Evolutionary conservation across 2,329 filamentous ascomycete species (phyloP), one percentile per base, ranked within the genome.

Genomic region (Chaetoscypha palmicola): DNA sequence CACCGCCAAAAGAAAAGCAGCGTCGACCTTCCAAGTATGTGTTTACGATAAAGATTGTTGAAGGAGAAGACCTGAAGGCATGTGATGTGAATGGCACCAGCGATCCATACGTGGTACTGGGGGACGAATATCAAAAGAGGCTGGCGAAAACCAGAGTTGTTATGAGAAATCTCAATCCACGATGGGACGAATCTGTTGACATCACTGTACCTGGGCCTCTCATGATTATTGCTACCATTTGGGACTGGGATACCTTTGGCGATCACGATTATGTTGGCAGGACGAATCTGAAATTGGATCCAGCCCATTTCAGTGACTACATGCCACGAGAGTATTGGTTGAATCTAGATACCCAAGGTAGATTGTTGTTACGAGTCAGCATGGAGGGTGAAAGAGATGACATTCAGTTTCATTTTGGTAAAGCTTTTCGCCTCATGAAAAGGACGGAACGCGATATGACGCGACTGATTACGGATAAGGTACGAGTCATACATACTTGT

Each of bases 311-410:
- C 66, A 83, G 88, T 56, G 92, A 98, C 64, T 98, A 94, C 62
- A 72, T 97, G 54, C 92, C 92, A 12, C 79, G 90, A 51, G 92
- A 98, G 64, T 97, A 95, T 63, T 98, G 92, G 92, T 77, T 98
- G 14, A 91, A 97, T 61, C 76, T 98, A 36, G 92, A 98, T 63
- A 95, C 91, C 0, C 92, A 98, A 64, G 92, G 92, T 5, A 78
- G 91, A 39, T 67, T 98, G 23, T 68, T 98, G 45, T 77, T 98
- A 41, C 79, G 91, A 50, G 89, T 98, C 41, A 96, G 89, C 62
- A 98, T 98, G 92, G 92, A 98, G 67, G 92, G 92, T 40, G 92
- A 98, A 67, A 79, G 92, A 50, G 92, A 98, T 62, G 92, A 98
- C 62, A 98, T 98, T 46, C 87, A 96, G 59, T 98, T 98, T 65